Base-by-base conservation (phyloP, 495 filamentous ascomycete species). In the Trichoderma reesei region DNA sequence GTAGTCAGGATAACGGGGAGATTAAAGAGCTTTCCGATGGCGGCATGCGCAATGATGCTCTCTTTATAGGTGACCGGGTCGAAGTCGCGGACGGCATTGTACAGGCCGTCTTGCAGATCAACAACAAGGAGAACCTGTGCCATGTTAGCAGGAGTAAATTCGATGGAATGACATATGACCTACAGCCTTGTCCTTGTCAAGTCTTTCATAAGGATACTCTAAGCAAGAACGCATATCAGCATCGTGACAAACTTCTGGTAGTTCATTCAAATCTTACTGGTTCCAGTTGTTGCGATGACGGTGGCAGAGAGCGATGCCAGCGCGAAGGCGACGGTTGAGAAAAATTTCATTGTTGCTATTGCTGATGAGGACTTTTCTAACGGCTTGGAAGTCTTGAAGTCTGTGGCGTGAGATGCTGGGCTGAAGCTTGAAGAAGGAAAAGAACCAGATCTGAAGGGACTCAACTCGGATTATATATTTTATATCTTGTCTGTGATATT, bases 1-100 rank as follows among this genome's bases (percentile, higher is more conserved):
- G 83, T 85, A 3, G 88, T 88, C 74, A 92, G 68, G 62, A 92
- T 76, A 18, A 83, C 81, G n/a, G 89, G 89, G 5, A 91, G 66
- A 70, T 85, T 67, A 71, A 91, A 92, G 56, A 85, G 70, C 37
- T 85, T 83, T 39, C 82, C 88, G 11, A 91, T 72, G 13, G 79
- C 81, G 18, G 87, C 83, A 69, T 91, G 88, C 31, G 86, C 89
- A 6, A 90, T 72, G 68, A 91, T 85, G 76, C 79, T 83, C 73
- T 88, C 83, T 54, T 81, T 79, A 79, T 81, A 92, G 65, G 83
- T 75, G 51, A 79, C 82, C 31, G 84, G 74, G 65, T 83, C 74
- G 38, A 64, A 59, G 36, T 64, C 63, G 26, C 63, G 9, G 31
- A 64, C 63, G 10, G 54, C 16, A 7, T 41, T 41, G 31, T 41